A percentile compares a stretch with the other conserved stretches of the same genome.
Conservation (phyloP, 768 basidiomycete genomes). For the Boletus subcaerulescens region DNA sequence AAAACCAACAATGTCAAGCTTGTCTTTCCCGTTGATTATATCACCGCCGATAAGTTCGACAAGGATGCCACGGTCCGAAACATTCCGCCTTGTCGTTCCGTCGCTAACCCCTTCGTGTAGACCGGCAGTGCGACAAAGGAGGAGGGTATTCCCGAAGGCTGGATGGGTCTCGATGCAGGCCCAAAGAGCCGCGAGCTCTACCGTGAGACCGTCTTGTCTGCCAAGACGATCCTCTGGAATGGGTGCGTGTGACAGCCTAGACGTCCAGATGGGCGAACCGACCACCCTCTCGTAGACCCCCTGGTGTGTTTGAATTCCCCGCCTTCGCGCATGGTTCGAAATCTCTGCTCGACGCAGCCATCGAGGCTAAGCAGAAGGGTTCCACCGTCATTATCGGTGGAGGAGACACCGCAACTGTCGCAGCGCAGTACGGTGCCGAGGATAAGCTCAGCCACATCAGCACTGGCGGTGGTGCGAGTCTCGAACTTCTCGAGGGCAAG, state of each 20-base stretch:
- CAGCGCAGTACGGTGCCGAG: conserved; percentile 81
- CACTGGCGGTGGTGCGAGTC: conserved; percentile 90
- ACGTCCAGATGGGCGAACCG: neutral
- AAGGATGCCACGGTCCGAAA: conserved; percentile 76
- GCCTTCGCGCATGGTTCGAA: conserved; percentile 85
- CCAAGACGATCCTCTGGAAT: conserved; percentile 98
- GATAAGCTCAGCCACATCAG: conserved; percentile 93
- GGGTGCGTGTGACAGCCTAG: conserved; percentile 48
- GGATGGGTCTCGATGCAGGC: conserved; percentile 95
- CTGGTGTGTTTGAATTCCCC: conserved; percentile 97
- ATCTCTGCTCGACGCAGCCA: conserved; percentile 76
- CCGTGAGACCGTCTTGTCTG: conserved; percentile 71
- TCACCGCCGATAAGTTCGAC: conserved; percentile 94
- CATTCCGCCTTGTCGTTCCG: neutral
- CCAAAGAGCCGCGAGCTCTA: conserved; percentile 80
- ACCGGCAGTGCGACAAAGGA: conserved; percentile 72
- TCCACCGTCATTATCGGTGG: conserved; percentile 94
- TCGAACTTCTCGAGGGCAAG: conserved; percentile 98
- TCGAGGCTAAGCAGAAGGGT: conserved; percentile 84
- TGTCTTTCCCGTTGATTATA: conserved; percentile 92
- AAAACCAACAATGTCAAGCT: conserved; percentile 88
- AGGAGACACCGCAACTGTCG: conserved; percentile 95
- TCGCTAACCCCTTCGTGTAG: conserved; percentile 36
- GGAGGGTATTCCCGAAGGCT: conserved; percentile 86
- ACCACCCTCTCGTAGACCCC: conserved; percentile 56